phyloP scores from a whole-genome alignment of 768 basidiomycete genomes.

The Boletus vermiculosoides region DNA sequence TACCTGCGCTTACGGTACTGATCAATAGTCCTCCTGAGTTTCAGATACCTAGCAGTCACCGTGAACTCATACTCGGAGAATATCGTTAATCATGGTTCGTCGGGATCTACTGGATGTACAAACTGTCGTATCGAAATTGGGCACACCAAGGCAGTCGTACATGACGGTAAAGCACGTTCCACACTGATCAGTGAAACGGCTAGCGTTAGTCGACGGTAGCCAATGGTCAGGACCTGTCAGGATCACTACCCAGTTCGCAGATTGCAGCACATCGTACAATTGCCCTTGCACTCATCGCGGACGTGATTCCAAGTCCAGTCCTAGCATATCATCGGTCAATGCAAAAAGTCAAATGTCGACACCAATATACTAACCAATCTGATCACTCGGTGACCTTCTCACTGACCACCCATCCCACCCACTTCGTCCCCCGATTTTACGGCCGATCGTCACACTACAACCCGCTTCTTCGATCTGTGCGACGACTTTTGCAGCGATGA shows the following conservation, averaged over 20 bases:
- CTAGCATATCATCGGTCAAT: background rate
- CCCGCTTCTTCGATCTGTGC: slow-evolving; percentile 29
- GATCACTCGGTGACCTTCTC: slow-evolving; percentile 4
- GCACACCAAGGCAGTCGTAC: background rate
- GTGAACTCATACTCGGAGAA: background rate
- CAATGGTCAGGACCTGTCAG: no score
- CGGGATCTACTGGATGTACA: background rate
- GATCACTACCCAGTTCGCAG: no score
- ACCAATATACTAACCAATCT: background rate
- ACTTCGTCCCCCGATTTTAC: slow-evolving; percentile 39
- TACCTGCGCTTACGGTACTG: no score
- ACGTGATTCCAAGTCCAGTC: background rate
- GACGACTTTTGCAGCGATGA: slow-evolving; percentile 46
- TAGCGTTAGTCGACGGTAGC: no score
- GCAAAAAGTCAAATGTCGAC: background rate
- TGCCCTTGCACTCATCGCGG: background rate
- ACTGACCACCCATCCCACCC: slow-evolving; percentile 50
- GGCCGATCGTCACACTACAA: slow-evolving; percentile 17
- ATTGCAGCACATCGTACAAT: slow-evolving; percentile 9
- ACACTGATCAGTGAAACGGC: no score
- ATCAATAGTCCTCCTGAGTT: background rate
- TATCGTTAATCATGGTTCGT: background rate
- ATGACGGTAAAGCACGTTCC: no score
- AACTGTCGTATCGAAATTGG: background rate
- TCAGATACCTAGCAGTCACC: background rate